phyloP scores from a whole-genome alignment of 495 filamentous ascomycete genomes.

The Neurospora discreta region DNA sequence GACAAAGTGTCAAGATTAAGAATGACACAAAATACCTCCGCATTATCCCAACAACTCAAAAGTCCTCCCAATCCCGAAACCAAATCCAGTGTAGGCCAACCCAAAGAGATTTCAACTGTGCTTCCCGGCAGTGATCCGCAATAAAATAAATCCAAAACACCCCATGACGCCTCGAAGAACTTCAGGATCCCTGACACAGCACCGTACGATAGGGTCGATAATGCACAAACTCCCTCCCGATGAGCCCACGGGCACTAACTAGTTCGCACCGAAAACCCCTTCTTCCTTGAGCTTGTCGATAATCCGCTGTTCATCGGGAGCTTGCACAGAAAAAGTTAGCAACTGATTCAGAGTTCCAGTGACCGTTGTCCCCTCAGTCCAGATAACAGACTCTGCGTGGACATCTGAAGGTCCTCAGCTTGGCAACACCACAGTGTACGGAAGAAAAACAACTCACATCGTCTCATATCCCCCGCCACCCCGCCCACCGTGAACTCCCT shows the following conservation, averaged over 20 bases:
- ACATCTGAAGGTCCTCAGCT: too few relatives aligned
- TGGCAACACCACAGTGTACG: too few relatives aligned
- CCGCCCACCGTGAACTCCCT: background rate
- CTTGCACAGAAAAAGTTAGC: background rate
- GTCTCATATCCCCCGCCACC: background rate
- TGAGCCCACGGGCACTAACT: background rate
- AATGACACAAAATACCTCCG: background rate
- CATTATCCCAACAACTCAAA: background rate
- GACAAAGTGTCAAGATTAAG: background rate
- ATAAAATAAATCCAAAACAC: background rate
- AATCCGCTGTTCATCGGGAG: background rate
- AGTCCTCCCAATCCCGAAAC: background rate
- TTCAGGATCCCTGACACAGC: background rate
- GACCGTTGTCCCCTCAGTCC: background rate
- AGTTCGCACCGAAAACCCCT: background rate
- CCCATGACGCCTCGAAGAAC: background rate
- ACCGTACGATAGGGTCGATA: background rate
- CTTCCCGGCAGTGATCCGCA: background rate
- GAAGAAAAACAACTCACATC: background rate
- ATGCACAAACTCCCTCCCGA: too few relatives aligned
- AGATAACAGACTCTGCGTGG: background rate
- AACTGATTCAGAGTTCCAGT: background rate
- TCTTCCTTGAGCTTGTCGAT: background rate
- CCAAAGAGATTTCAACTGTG: background rate
- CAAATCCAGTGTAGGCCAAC: background rate